These are phyloP conservation scores for Collybiopsis confluens DNA, from an alignment of 768 basidiomycete genomes.

Conservation along the genomic window DNA sequence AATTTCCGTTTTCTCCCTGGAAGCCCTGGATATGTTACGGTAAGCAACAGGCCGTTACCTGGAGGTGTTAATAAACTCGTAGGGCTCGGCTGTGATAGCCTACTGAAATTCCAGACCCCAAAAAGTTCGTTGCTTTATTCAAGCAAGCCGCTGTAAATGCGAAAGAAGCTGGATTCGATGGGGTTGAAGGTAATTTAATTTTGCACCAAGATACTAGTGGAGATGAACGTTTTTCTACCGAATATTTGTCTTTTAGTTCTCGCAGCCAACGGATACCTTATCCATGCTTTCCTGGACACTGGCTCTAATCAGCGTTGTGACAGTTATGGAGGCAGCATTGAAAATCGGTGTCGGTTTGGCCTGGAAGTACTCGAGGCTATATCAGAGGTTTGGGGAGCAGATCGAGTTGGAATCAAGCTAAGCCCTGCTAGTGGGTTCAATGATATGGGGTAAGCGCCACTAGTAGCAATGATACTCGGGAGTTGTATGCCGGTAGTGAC, in stretches of 20 bases:
- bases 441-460: conserved; percentile 22
- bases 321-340: conserved; percentile 38
- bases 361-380: conserved; percentile 31
- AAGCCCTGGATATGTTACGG: conserved; percentile 22
- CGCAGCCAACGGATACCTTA: conserved; percentile 26
- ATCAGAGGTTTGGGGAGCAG: conserved; percentile 29
- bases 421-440: conserved; percentile 25
- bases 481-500: neutral
- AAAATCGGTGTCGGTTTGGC: conserved; percentile 38
- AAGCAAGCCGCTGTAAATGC: conserved; percentile 30
- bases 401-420: conserved; percentile 19
- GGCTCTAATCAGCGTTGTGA: conserved; percentile 33
- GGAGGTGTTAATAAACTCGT: neutral
- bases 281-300: conserved; percentile 32
- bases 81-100: conserved; percentile 12
- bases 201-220: too few relatives aligned
- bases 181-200: conserved; percentile 30
- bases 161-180: conserved; percentile 32
- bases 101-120: conserved; percentile 26
- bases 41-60: neutral
- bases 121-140: conserved; percentile 22
- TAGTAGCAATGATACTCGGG: neutral
- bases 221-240: neutral
- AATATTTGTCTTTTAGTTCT: conserved; percentile 18
- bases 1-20: conserved; percentile 23